These are phyloP conservation scores for Leptomonas seymouri DNA, from an alignment of 208 protist species.

Conservation along the genomic window DNA sequence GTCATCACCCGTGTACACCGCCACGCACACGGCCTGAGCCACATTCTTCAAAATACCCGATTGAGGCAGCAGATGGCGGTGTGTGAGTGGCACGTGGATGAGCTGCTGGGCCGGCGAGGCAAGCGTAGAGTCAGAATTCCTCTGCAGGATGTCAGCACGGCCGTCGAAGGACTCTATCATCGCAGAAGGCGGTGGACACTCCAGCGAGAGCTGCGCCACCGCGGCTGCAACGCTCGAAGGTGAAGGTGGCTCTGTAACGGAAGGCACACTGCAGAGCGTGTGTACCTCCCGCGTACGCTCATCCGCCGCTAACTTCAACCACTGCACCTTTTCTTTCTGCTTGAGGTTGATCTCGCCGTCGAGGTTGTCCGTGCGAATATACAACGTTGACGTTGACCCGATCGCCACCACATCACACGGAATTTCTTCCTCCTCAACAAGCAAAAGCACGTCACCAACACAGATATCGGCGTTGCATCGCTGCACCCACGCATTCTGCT, in stretches of 20 bases:
- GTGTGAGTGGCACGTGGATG: slow-evolving; percentile 47
- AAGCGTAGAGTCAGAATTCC: neutral
- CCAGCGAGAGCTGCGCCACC: slow-evolving; percentile 31
- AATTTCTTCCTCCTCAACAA: slow-evolving; percentile 80
- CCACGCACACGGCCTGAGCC: slow-evolving; percentile 75
- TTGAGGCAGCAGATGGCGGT: slow-evolving; percentile 87
- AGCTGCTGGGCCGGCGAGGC: neutral
- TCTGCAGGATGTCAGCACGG: slow-evolving; percentile 37
- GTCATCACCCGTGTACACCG: slow-evolving; percentile 96
- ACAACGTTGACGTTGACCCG: slow-evolving; percentile 49
- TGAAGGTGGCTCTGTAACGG: slow-evolving; percentile 17
- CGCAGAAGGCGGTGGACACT: slow-evolving; percentile 73
- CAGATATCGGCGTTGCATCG: slow-evolving; percentile 59
- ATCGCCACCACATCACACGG: slow-evolving; percentile 93
- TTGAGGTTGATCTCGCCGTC: slow-evolving; percentile 96
- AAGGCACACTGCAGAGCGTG: slow-evolving; percentile 16
- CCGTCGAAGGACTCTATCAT: slow-evolving; percentile 92
- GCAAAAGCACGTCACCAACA: slow-evolving; percentile 87
- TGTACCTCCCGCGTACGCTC: slow-evolving; percentile 8
- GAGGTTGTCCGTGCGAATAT: slow-evolving; percentile 94
- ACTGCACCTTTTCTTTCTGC: slow-evolving; percentile 63
- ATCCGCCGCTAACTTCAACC: slow-evolving; percentile 13
- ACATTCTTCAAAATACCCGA: slow-evolving; percentile 90
- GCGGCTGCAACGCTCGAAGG: slow-evolving; percentile 12
- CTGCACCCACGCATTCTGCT: slow-evolving; percentile 31